Evolutionary conservation across 1,139 yeast species (phyloP), one percentile per base, ranked within the genome.

Genomic region (Suhomyces wounanorum): DNA sequence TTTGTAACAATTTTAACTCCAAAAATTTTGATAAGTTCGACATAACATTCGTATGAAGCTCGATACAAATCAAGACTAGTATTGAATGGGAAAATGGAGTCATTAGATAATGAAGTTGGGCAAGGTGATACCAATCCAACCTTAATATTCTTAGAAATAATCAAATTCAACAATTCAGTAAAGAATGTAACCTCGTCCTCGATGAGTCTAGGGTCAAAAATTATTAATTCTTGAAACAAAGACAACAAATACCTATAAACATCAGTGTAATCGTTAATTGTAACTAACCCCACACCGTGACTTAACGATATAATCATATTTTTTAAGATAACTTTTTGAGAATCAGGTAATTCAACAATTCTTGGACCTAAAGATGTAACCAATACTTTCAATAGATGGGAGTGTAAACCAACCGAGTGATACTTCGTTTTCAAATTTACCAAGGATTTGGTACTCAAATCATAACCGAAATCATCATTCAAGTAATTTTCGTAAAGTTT

Each of bases 401-500:
- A 55, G 31, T 65, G 49, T 4, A 59, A 49, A 1, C 67, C 67
- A 38, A 65, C 54, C 8, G 72, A 62, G 23, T 66, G 59, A 52
- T 59, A 71, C 39, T 65, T 64, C 42, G 65, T 64, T 44, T 67
- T 67, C 53, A 72, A 63, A 54, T 74, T 74, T 11, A 65, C 58
- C 35, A 69, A 61, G 1, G 63, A 55, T 31, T 59, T 62, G 45
- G 63, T 69, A 1, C 52, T 44, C 10, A 65, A 53, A 37, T 66
- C 69, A 48, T 68, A 66, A 14, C 89, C 85, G 63, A 81, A 90
- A 1, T 75, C 63, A 47, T 72, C 72, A 37, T 64, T 61, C 42
- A 74, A 57, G 54, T 85, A 91, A 50, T 78, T 72, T 0, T 74
- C 55, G 59, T 78, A 78, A 1, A 86, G 61, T 16, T 66, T 68